Conservation (phyloP, 2,329 filamentous ascomycete genomes). For the Verticillium zaregamsianum region DNA sequence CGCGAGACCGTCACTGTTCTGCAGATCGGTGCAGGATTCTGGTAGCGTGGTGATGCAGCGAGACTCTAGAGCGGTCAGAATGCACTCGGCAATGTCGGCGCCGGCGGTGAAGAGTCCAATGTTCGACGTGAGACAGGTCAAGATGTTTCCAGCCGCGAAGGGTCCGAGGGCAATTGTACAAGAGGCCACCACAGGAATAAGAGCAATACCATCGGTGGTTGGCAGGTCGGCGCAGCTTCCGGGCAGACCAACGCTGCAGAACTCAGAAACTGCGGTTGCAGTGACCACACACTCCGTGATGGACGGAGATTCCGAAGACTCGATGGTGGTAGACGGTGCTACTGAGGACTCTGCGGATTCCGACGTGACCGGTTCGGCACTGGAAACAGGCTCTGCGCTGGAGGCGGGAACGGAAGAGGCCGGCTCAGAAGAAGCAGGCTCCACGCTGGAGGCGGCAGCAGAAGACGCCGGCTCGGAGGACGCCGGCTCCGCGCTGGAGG, state of each 20-base stretch:
- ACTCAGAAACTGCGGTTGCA: neutral
- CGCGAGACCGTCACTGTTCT: neutral
- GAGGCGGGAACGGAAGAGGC: neutral
- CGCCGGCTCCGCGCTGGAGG: neutral
- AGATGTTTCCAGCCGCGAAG: constrained; percentile 2
- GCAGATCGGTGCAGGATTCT: neutral
- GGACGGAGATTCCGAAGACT: neutral
- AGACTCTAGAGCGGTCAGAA: constrained; percentile 5
- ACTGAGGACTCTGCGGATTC: neutral
- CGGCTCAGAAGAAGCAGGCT: neutral
- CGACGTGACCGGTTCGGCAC: neutral
- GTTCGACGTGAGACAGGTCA: constrained; percentile 3
- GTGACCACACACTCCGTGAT: neutral
- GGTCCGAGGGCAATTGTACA: constrained; percentile 11
- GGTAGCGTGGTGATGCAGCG: constrained; percentile 7
- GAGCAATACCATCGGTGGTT: constrained; percentile 5
- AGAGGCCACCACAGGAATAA: constrained; percentile 6
- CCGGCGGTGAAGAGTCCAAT: constrained; percentile 5
- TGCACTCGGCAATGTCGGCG: constrained; percentile 7
- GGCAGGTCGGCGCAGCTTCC: constrained; percentile 7
- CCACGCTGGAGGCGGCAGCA: neutral
- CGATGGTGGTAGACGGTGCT: neutral
- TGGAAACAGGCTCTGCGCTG: neutral
- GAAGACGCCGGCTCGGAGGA: neutral
- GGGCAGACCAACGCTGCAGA: constrained; percentile 3